A percentile compares a stretch with the other conserved stretches of the same genome.
These are phyloP conservation scores for Solanum verrucosum DNA, from an alignment of 257 asterid species.

Conservation along the genomic window DNA sequence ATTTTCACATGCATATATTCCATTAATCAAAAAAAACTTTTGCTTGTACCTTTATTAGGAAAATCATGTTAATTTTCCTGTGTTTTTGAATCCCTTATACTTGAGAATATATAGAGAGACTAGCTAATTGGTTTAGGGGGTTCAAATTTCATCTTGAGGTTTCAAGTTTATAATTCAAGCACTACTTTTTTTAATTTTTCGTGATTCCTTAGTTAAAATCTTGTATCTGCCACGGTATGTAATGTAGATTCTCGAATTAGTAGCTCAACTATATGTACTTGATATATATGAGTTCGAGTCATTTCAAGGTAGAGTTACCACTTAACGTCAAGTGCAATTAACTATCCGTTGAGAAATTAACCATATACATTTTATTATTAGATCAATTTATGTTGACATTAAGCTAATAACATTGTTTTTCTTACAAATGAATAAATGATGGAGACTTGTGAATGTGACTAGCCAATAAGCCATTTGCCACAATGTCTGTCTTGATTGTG, in stretches of 20 bases:
- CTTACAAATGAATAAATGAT: neutral
- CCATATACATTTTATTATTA: neutral
- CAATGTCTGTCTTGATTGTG: neutral
- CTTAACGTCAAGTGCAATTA: neutral
- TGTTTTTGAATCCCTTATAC: no score
- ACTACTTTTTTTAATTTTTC: no score
- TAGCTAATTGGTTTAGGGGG: no score
- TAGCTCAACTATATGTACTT: neutral
- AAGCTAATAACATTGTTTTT: neutral
- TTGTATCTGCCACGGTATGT: accelerated
- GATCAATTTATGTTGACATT: neutral
- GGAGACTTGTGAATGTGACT: neutral
- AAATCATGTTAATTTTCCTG: no score
- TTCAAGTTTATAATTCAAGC: no score
- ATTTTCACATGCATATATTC: no score
- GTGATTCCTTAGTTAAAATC: no score
- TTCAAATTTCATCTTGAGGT: no score
- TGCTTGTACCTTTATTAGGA: no score
- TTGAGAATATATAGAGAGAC: no score
- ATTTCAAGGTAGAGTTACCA: neutral
- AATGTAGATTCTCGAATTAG: neutral
- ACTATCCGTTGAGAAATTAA: neutral
- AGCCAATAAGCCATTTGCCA: neutral
- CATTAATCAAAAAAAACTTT: no score
- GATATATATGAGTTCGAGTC: neutral